Conservation (phyloP, 768 basidiomycete species). For the Suillus cothurnatus region DNA sequence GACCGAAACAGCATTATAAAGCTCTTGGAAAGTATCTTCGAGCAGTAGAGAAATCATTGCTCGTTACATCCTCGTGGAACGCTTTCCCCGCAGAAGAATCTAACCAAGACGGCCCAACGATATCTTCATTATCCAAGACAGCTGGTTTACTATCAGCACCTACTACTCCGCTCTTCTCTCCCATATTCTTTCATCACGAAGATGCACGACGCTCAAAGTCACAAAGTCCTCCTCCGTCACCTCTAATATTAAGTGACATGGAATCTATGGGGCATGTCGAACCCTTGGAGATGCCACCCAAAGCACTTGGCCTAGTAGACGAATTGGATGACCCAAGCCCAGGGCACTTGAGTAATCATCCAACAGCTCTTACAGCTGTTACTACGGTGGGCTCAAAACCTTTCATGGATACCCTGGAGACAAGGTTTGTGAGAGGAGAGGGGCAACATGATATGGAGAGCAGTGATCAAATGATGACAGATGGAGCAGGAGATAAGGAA, state of each 20-base stretch:
- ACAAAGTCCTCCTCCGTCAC: constrained; percentile 78
- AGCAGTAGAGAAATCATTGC: constrained; percentile 78
- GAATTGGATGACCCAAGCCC: constrained; percentile 85
- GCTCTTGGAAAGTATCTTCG: constrained; percentile 86
- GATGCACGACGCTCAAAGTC: constrained; percentile 82
- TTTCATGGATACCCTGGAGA: constrained; percentile 57
- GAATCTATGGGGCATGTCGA: constrained; percentile 37
- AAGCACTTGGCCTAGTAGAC: constrained; percentile 77
- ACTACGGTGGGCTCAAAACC: constrained; percentile 52
- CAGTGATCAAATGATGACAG: constrained; percentile 43
- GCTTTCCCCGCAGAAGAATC: constrained; percentile 56
- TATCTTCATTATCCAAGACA: constrained; percentile 41
- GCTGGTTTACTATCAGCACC: constrained; percentile 58
- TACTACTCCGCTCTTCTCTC: constrained; percentile 82
- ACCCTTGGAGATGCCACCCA: constrained; percentile 39
- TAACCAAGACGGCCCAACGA: constrained; percentile 31
- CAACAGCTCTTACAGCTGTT: constrained; percentile 67
- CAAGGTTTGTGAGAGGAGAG: constrained; percentile 61
- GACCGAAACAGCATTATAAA: constrained; percentile 72
- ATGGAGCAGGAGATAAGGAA: constrained; percentile 50
- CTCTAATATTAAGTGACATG: constrained; percentile 52
- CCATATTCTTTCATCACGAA: constrained; percentile 84
- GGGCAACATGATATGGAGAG: constrained; percentile 30
- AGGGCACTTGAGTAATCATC: constrained; percentile 82
- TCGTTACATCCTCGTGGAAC: constrained; percentile 81